Evolutionary conservation across 345 rosid species (phyloP).

Genomic region (Aegle marmelos): DNA sequence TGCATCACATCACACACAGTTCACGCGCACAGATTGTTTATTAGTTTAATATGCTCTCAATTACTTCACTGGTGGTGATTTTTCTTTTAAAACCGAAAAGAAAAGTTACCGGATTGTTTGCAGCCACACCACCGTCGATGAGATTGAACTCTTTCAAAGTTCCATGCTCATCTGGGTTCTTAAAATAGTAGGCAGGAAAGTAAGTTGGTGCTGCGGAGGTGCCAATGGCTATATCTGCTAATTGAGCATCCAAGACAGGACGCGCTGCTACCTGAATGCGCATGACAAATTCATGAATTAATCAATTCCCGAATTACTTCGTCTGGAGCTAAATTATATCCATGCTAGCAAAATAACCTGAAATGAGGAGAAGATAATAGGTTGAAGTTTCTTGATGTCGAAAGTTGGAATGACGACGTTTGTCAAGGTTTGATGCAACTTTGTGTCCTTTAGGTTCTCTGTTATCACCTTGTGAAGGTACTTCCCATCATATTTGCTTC

Average conservation of each 20-base stretch:
- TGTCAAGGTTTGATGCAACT: constrained; percentile 57
- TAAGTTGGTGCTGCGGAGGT: constrained; percentile 80
- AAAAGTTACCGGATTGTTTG: constrained; percentile 60
- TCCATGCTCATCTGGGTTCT: constrained; percentile 41
- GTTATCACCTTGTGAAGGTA: constrained; percentile 39
- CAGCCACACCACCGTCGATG: constrained; percentile 67
- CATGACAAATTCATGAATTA: neutral
- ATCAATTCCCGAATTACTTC: neutral
- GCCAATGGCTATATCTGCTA: constrained; percentile 64
- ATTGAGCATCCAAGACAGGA: constrained; percentile 43
- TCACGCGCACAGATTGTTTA: neutral
- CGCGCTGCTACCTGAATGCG: constrained; percentile 21
- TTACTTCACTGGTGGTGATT: neutral
- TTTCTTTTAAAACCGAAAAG: neutral
- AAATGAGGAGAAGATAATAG: constrained; percentile 59
- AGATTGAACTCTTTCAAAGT: constrained; percentile 50
- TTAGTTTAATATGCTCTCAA: neutral
- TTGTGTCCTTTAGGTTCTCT: constrained; percentile 34
- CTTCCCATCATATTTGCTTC: constrained; percentile 68
- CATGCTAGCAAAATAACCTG: constrained; percentile 30
- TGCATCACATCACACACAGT: constrained; percentile 12
- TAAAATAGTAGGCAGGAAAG: constrained; percentile 56
- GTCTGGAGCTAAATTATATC: neutral
- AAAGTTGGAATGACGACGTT: constrained; percentile 64
- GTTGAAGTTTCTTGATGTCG: constrained; percentile 68